Evolutionary conservation across 495 filamentous ascomycete species (phyloP).

Genomic region (Xylaria cubensis): DNA sequence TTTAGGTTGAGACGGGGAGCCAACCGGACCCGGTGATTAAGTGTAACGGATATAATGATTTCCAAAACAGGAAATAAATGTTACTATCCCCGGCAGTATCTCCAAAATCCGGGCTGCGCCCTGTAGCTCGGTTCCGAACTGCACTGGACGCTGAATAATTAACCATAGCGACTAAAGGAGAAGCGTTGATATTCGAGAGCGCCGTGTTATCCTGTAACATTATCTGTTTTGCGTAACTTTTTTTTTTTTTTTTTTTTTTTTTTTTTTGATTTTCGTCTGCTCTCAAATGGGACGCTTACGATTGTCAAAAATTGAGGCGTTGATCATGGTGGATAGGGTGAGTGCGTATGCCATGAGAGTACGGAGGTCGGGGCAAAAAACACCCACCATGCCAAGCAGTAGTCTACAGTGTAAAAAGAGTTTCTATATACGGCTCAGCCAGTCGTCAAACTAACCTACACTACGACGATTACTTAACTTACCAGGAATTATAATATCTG

Average conservation of each 20-base stretch:
- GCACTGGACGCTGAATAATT: not conserved
- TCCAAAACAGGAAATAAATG: not conserved
- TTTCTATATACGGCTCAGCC: too few relatives aligned
- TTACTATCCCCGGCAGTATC: not conserved
- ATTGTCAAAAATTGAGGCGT: not conserved
- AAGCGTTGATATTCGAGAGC: too few relatives aligned
- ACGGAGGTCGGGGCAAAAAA: too few relatives aligned
- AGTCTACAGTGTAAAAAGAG: too few relatives aligned
- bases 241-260: too few relatives aligned
- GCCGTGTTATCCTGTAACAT: not conserved
- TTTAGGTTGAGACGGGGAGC: not conserved
- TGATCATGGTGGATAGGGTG: not conserved
- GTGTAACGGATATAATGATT: constrained; percentile 12
- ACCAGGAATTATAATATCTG: too few relatives aligned
- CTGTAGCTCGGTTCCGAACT: not conserved
- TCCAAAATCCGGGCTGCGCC: not conserved
- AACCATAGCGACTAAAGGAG: too few relatives aligned
- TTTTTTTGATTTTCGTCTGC: not conserved
- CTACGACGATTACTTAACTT: too few relatives aligned
- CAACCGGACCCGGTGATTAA: not conserved
- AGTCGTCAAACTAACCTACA: too few relatives aligned
- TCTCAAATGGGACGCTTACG: not conserved
- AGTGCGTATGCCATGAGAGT: too few relatives aligned
- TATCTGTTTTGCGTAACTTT: not conserved
- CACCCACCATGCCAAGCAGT: too few relatives aligned